Conservation (phyloP, 2,329 filamentous ascomycete species). For the Thermochaetoides dissita region DNA sequence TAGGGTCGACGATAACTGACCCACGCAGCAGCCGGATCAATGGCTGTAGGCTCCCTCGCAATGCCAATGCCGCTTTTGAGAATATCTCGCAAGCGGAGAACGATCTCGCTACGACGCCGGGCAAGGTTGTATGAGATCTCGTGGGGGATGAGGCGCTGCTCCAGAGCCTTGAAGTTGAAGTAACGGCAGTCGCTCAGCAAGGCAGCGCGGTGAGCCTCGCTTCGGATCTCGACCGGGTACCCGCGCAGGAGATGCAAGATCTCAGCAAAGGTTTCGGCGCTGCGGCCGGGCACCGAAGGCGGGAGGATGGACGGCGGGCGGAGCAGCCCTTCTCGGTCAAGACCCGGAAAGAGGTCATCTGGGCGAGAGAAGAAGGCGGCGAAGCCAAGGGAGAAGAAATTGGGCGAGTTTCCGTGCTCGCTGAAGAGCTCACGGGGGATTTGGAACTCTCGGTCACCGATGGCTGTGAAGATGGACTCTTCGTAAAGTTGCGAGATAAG, state of each 20-base stretch:
- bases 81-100: conserved; percentile 71
- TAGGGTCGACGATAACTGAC: conserved; percentile 75
- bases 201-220: conserved; percentile 61
- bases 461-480: conserved; percentile 81
- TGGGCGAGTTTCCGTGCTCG: conserved; percentile 76
- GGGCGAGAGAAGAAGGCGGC: conserved; percentile 73
- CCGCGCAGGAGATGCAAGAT: conserved; percentile 70
- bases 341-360: conserved; percentile 69
- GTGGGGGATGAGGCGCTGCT: conserved; percentile 74
- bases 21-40: conserved; percentile 30
- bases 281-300: conserved; percentile 66
- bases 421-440: conserved; percentile 81
- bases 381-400: conserved; percentile 89
- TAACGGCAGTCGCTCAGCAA: conserved; percentile 79
- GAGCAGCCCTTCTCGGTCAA: conserved; percentile 64
- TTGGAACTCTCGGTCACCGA: conserved; percentile 75
- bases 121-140: conserved; percentile 60
- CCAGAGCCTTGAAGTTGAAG: conserved; percentile 81
- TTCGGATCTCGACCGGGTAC: conserved; percentile 64
- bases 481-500: conserved; percentile 84
- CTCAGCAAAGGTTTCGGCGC: conserved; percentile 72
- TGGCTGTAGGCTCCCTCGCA: conserved; percentile 28
- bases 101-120: conserved; percentile 58
- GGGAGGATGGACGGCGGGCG: conserved; percentile 78
- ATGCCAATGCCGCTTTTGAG: conserved; percentile 71